These are phyloP conservation scores for Cairneyella variabilis DNA, from an alignment of 495 filamentous ascomycete species.

Conservation along the genomic window DNA sequence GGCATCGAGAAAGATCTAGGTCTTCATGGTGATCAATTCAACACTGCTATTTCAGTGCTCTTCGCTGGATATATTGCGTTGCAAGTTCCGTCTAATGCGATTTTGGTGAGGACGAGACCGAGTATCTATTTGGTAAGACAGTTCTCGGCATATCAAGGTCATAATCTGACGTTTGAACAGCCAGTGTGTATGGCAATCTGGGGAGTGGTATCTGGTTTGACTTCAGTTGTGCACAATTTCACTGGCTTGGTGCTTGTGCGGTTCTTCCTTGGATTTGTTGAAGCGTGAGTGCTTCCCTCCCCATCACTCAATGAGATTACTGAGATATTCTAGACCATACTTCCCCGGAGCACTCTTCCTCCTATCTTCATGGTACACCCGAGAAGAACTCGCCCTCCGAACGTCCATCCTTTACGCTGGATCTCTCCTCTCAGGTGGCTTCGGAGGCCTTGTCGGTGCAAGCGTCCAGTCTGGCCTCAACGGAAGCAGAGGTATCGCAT, in stretches of 20 bases:
- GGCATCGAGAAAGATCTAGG: conserved; percentile 60
- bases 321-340: conserved; percentile 22
- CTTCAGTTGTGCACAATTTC: conserved; percentile 48
- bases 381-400: conserved; percentile 51
- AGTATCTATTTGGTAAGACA: conserved; percentile 38
- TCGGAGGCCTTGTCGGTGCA: conserved; percentile 46
- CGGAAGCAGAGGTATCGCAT: conserved; percentile 36
- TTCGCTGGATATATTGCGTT: conserved; percentile 40
- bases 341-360: conserved; percentile 46
- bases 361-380: conserved; percentile 58
- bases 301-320: conserved; percentile 38
- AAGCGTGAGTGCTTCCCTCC: conserved; percentile 36
- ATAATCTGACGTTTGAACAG: conserved; percentile 1
- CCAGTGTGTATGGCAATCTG: conserved; percentile 46
- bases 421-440: conserved; percentile 44
- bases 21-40: conserved; percentile 41
- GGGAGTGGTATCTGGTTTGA: conserved; percentile 49
- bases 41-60: conserved; percentile 30
- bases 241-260: conserved; percentile 52
- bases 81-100: not conserved
- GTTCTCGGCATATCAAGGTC: conserved; percentile 18
- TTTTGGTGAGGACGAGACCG: conserved; percentile 59
- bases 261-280: conserved; percentile 48
- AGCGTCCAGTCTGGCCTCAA: conserved; percentile 39
- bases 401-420: conserved; percentile 35